Evolutionary conservation across 768 basidiomycete genomes (phyloP), one percentile per base, ranked within the genome.

Genomic region (Pleurotus djamor): DNA sequence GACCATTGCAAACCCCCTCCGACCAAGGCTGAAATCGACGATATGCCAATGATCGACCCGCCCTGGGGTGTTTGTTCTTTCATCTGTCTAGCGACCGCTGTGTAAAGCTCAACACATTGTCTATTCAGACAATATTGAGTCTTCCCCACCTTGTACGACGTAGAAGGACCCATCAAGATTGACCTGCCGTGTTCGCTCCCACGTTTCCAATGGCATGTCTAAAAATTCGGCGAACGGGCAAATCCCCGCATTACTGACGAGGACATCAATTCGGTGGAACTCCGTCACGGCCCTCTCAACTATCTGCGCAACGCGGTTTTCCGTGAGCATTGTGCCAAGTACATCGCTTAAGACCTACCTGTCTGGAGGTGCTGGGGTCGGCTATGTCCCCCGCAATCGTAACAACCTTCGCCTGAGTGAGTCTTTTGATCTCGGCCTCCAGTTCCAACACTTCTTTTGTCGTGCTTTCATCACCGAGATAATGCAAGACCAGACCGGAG

Each of bases 101-200:
- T 14, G 45, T 9, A 21, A 50, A 62, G 63, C 17, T 54, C 59
- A 57, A 62, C n/a, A 50, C n/a, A 52, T 16, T 28, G 48, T 35
- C 34, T 13, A 34, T 52, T 52, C 35, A 48, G 6, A 38, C 32
- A 13, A 48, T 4, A 28, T 4, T 41, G 60, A 17, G 6, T 21
- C 21, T 28, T 33, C 58, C 60, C 58, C 56, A 82, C 86, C 84
- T 79, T 88, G 85, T 0, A 82, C 80, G 17, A 87, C 75, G 68
- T 84, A 91, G 74, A 91, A 91, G 0, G 87, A 83, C 1, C 89
- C 89, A 66, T 91, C 87, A 28, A 92, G 77, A 66, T 92, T 91
- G 52, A 91, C 87, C 63, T 83, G 79, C 12, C 86, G 82, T 3
- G 86, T 88, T 45, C 79, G 74, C 63, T 85, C 82, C 84, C 86